phyloP scores from a whole-genome alignment of 2,329 filamentous ascomycete species.

The Trichoderma sp. region DNA sequence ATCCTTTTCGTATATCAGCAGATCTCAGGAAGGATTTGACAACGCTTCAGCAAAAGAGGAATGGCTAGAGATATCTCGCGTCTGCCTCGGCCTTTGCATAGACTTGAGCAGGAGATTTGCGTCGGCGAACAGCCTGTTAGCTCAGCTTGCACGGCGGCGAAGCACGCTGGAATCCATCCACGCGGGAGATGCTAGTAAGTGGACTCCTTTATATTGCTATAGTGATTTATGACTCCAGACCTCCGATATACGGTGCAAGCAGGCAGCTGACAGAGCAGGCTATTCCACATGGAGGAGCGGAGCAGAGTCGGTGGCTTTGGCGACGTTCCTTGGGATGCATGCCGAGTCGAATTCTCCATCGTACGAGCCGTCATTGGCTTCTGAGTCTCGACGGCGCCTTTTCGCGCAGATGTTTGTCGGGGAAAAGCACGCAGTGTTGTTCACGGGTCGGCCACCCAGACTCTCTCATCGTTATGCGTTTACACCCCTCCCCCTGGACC shows the following conservation, averaged over 20 bases:
- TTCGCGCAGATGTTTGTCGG: conserved; percentile 39
- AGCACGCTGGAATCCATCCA: conserved; percentile 37
- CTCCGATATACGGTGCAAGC: background rate
- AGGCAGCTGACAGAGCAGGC: conserved; percentile 25
- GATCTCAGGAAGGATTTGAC: background rate
- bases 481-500: conserved; percentile 53
- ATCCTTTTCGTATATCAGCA: background rate
- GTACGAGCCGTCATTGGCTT: conserved; percentile 34
- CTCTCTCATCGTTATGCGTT: conserved; percentile 52
- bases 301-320: conserved; percentile 36
- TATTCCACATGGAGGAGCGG: conserved; percentile 38
- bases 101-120: conserved; percentile 25
- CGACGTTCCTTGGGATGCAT: conserved; percentile 38
- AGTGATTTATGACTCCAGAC: background rate
- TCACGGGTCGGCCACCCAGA: conserved; percentile 54
- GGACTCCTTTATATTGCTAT: background rate
- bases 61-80: conserved; percentile 13
- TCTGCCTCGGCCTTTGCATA: conserved; percentile 20
- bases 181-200: conserved; percentile 41
- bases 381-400: conserved; percentile 34
- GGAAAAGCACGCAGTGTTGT: conserved; percentile 51
- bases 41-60: background rate
- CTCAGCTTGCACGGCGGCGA: conserved; percentile 37
- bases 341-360: conserved; percentile 25
- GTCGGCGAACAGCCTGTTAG: conserved; percentile 37